Evolutionary conservation across 805 yeast genomes (phyloP).

Genomic region (Kuraishia ogatae): DNA sequence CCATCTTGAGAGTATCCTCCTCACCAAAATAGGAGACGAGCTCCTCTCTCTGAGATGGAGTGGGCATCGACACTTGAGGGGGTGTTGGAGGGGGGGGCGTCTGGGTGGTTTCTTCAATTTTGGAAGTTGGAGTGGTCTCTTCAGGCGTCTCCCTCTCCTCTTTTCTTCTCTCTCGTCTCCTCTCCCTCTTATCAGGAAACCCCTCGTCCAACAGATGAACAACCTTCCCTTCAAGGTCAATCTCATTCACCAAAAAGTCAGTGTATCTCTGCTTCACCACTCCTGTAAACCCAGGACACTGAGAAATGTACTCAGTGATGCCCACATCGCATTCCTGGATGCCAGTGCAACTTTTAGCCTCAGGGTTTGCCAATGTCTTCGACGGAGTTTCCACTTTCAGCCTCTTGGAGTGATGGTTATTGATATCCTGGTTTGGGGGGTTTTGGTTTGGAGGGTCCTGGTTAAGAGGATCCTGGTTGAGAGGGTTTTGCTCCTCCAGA

Average conservation of each 20-base stretch:
- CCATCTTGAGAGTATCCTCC: slow-evolving; percentile 45
- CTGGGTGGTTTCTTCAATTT: no score
- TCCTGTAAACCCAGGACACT: slow-evolving; percentile 63
- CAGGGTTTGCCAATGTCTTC: not conserved
- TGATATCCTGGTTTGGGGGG: not conserved
- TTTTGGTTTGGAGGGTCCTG: not conserved
- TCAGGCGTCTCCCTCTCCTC: slow-evolving; percentile 28
- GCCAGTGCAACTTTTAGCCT: slow-evolving; percentile 20
- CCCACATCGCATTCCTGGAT: slow-evolving; percentile 80
- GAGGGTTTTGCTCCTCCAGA: not conserved
- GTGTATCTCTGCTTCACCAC: slow-evolving; percentile 81
- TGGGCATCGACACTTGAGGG: slow-evolving; percentile 14
- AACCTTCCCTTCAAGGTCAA: slow-evolving; percentile 58
- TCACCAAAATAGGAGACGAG: slow-evolving; percentile 51
- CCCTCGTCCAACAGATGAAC: slow-evolving; percentile 75
- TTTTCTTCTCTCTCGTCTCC: slow-evolving; percentile 33
- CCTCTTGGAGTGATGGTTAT: not conserved
- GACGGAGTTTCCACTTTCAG: not conserved
- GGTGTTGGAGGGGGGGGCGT: slow-evolving; percentile 11
- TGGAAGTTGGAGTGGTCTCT: no score
- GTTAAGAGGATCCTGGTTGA: no score
- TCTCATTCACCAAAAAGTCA: slow-evolving; percentile 91
- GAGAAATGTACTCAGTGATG: slow-evolving; percentile 59
- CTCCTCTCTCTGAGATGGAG: slow-evolving; percentile 30
- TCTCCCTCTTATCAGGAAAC: slow-evolving; percentile 34